phyloP scores from a whole-genome alignment of 2,329 filamentous ascomycete genomes.

The Bertia moriformis region DNA sequence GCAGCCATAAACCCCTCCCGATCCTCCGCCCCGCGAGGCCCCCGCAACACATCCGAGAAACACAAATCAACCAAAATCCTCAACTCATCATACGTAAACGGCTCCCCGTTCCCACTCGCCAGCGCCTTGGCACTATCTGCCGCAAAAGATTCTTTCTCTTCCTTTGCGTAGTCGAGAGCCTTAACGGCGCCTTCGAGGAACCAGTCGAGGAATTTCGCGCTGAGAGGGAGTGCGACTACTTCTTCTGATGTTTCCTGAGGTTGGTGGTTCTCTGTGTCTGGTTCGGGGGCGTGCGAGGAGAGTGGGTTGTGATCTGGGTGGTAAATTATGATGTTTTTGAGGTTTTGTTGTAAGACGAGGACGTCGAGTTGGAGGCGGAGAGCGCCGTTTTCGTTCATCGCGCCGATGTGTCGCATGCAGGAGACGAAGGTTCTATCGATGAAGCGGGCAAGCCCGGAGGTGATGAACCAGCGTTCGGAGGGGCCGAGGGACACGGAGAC shows the following conservation, averaged over 20 bases:
- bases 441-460: slow-evolving; percentile 60
- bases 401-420: slow-evolving; percentile 55
- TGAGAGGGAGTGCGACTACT: slow-evolving; percentile 21
- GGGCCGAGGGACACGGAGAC: slow-evolving; percentile 58
- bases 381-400: slow-evolving; percentile 73
- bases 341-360: slow-evolving; percentile 84
- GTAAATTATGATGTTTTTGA: slow-evolving; percentile 65
- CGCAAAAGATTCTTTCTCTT: slow-evolving; percentile 19
- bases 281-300: not conserved
- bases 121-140: slow-evolving; percentile 16
- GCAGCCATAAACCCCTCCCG: slow-evolving; percentile 27
- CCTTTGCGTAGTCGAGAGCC: slow-evolving; percentile 23
- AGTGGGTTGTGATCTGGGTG: not conserved
- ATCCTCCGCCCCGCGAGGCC: slow-evolving; percentile 20
- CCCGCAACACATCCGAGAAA: slow-evolving; percentile 24
- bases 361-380: slow-evolving; percentile 88
- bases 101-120: slow-evolving; percentile 20
- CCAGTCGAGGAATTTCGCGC: slow-evolving; percentile 28
- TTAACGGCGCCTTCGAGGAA: slow-evolving; percentile 28
- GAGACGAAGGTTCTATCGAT: slow-evolving; percentile 68
- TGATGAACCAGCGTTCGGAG: slow-evolving; percentile 61
- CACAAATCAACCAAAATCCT: slow-evolving; percentile 25
- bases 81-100: slow-evolving; percentile 27
- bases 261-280: slow-evolving; percentile 2
- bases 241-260: slow-evolving; percentile 10